phyloP scores from a whole-genome alignment of 2,329 filamentous ascomycete species.

The Chaetomium olivaceum region DNA sequence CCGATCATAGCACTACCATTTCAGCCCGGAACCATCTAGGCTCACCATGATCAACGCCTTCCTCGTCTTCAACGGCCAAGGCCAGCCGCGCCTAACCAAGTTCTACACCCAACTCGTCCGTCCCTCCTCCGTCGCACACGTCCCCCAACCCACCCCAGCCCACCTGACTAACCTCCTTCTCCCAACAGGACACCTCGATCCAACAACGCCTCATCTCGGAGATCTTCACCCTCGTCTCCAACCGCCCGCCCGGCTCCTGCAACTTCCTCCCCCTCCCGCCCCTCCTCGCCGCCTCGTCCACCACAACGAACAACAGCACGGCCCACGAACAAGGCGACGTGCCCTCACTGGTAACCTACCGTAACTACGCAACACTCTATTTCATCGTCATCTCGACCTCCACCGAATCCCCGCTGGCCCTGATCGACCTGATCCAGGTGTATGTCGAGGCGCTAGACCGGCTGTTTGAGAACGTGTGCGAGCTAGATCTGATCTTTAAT shows the following conservation, averaged over 20 bases:
- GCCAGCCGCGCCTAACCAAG: conserved; percentile 93
- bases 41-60: conserved; percentile 97
- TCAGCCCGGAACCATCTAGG: background rate
- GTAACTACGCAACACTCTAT: conserved; percentile 96
- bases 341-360: conserved; percentile 94
- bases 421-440: conserved; percentile 96
- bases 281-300: conserved; percentile 62
- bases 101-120: conserved; percentile 94
- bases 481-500: conserved; percentile 97
- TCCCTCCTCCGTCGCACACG: background rate
- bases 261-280: conserved; percentile 88
- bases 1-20: background rate
- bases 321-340: conserved; percentile 78
- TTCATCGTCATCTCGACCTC: conserved; percentile 98
- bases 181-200: conserved; percentile 84
- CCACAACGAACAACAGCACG: conserved; percentile 59
- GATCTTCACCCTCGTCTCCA: conserved; percentile 93
- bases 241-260: conserved; percentile 87
- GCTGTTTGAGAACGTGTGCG: conserved; percentile 97
- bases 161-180: conserved; percentile 1
- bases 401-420: conserved; percentile 90
- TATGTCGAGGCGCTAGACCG: conserved; percentile 95
- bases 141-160: background rate
- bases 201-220: conserved; percentile 96
- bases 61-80: conserved; percentile 97